phyloP scores from a whole-genome alignment of 2,329 filamentous ascomycete genomes.

The Stagonosporopsis tanaceti region DNA sequence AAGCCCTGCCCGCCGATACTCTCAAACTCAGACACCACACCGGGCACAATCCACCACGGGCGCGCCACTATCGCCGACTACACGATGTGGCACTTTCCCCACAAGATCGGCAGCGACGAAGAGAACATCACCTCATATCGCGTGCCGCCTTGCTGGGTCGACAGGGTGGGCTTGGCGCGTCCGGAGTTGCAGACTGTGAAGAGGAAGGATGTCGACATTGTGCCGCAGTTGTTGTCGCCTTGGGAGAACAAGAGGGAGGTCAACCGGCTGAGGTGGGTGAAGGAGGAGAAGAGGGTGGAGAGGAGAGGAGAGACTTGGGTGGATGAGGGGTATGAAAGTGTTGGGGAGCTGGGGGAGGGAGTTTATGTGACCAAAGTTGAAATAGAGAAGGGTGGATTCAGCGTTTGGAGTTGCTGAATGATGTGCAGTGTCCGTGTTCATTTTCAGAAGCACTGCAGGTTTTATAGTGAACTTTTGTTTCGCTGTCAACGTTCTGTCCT shows the following conservation, averaged over 20 bases:
- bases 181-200: neutral
- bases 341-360: neutral
- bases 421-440: no score
- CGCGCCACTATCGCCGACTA: neutral
- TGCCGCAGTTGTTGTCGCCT: neutral
- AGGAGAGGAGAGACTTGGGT: neutral
- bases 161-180: neutral
- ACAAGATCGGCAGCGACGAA: neutral
- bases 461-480: no score
- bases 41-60: neutral
- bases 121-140: neutral
- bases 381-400: neutral
- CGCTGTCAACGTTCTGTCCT: neutral
- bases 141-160: neutral
- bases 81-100: neutral
- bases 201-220: neutral
- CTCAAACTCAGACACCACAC: neutral
- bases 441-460: no score
- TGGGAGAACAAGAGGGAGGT: neutral
- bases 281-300: neutral
- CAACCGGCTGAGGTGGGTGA: neutral
- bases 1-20: neutral
- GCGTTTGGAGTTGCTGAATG: neutral
- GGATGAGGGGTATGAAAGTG: neutral
- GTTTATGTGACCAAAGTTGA: neutral